A percentile compares a stretch with the other conserved stretches of the same genome.
phyloP scores from a whole-genome alignment of 805 yeast species.

The Candida incommunis region DNA sequence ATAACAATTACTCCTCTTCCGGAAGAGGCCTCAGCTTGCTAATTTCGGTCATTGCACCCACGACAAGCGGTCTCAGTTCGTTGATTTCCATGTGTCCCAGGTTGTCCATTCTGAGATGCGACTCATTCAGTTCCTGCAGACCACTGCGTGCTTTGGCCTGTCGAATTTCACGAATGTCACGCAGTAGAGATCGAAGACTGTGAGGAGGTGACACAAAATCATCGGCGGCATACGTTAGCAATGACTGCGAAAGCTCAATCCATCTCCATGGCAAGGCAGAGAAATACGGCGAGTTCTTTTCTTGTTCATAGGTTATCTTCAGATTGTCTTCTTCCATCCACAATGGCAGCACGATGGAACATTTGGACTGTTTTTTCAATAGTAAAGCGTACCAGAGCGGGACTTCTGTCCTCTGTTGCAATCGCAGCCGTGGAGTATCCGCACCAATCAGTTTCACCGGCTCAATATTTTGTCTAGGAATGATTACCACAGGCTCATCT shows the following conservation, averaged over 20 bases:
- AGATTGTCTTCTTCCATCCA: conserved; percentile 58
- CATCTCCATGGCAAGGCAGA: conserved; percentile 65
- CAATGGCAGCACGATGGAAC: conserved; percentile 71
- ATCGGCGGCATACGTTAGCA: conserved; percentile 59
- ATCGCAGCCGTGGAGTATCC: conserved; percentile 42
- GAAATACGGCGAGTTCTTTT: conserved; percentile 44
- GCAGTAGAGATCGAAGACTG: conserved; percentile 52
- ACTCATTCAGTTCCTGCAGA: conserved; percentile 60
- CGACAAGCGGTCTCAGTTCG: conserved; percentile 72
- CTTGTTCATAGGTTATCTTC: conserved; percentile 49
- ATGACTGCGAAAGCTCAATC: conserved; percentile 64
- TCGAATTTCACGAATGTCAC: conserved; percentile 75
- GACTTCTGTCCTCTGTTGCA: conserved; percentile 53
- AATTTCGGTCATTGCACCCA: conserved; percentile 68
- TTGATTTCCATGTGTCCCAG: conserved; percentile 75
- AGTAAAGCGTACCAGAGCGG: conserved; percentile 84
- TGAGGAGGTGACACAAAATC: conserved; percentile 66
- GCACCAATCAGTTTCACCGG: conserved; percentile 53
- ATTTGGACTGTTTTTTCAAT: conserved; percentile 70
- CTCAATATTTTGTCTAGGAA: conserved; percentile 66
- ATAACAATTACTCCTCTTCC: conserved; percentile 9
- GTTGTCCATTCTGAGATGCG: conserved; percentile 71
- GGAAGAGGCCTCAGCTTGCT: conserved; percentile 35
- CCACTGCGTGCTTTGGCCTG: conserved; percentile 73
- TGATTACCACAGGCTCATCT: conserved; percentile 52